Evolutionary conservation across 164 flowering plant species (phyloP).

Genomic region (Vitis rotundifolia): DNA sequence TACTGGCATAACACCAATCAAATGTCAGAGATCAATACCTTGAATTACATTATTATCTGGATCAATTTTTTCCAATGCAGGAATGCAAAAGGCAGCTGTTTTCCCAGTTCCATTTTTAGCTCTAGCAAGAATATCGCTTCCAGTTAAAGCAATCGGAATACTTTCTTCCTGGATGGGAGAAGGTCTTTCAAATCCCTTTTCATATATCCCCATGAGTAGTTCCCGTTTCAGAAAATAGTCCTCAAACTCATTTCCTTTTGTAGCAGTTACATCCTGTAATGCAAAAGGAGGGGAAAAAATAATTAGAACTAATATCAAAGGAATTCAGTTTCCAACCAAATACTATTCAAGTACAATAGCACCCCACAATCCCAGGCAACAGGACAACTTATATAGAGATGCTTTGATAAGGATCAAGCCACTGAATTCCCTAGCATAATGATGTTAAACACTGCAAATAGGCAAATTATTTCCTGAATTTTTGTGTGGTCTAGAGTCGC

Average conservation of each 20-base stretch:
- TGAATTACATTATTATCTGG: constrained; percentile 27
- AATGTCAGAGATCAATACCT: constrained; percentile 9
- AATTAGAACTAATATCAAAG: background rate
- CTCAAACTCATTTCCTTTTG: constrained; percentile 45
- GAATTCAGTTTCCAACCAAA: too few species aligned
- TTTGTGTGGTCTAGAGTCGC: too few species aligned
- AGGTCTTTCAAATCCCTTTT: constrained; percentile 42
- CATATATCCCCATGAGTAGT: constrained; percentile 43
- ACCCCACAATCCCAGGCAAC: too few species aligned
- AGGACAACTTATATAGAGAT: too few species aligned
- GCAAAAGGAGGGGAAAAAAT: background rate
- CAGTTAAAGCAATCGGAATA: constrained; percentile 41
- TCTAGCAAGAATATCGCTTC: constrained; percentile 35
- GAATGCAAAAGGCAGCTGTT: constrained; percentile 34
- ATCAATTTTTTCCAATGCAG: constrained; percentile 33
- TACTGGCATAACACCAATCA: too few species aligned
- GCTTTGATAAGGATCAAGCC: too few species aligned
- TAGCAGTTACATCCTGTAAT: constrained; percentile 34
- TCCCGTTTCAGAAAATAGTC: constrained; percentile 43
- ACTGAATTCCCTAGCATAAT: too few species aligned
- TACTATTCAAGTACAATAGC: too few species aligned
- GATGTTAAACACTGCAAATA: too few species aligned
- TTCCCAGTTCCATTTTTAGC: constrained; percentile 37
- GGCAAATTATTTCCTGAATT: too few species aligned
- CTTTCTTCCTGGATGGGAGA: constrained; percentile 46